Evolutionary conservation across 2,329 filamentous ascomycete species (phyloP).

Genomic region (Aspergillus aculeatinus): DNA sequence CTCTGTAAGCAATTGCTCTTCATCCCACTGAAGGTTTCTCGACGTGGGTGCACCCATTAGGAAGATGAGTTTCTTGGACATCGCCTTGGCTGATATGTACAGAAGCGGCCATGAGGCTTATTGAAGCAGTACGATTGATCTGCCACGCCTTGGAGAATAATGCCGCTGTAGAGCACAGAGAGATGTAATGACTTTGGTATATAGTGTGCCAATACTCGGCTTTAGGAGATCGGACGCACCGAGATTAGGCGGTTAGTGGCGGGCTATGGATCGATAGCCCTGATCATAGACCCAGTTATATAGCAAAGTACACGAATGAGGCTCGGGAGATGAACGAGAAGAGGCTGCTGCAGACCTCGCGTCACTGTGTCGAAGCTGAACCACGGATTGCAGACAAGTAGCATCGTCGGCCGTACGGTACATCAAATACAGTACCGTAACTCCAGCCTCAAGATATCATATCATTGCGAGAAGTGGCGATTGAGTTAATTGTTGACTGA

Average conservation of each 20-base stretch:
- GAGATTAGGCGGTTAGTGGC: background rate
- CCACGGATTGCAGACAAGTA: conserved; percentile 7
- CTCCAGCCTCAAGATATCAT: background rate
- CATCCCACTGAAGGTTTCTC: conserved; percentile 55
- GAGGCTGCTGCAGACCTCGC: background rate
- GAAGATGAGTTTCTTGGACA: conserved; percentile 45
- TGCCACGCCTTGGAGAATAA: background rate
- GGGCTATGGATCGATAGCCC: background rate
- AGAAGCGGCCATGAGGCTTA: conserved; percentile 6
- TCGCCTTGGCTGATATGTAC: conserved; percentile 12
- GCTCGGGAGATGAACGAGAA: background rate
- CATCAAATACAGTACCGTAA: conserved; percentile 1
- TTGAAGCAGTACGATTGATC: background rate
- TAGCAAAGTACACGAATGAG: background rate
- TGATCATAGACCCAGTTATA: background rate
- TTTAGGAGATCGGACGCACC: background rate
- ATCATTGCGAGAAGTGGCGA: too few species aligned
- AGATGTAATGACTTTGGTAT: background rate
- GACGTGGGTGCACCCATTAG: conserved; percentile 62
- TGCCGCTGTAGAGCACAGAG: background rate
- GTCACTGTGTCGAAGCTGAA: conserved; percentile 3
- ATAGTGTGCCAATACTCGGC: background rate
- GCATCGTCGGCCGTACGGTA: conserved; percentile 1
- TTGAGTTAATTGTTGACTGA: too few species aligned
- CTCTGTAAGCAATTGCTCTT: conserved; percentile 50